phyloP scores from a whole-genome alignment of 768 basidiomycete species.

The Cystofilobasidium macerans region DNA sequence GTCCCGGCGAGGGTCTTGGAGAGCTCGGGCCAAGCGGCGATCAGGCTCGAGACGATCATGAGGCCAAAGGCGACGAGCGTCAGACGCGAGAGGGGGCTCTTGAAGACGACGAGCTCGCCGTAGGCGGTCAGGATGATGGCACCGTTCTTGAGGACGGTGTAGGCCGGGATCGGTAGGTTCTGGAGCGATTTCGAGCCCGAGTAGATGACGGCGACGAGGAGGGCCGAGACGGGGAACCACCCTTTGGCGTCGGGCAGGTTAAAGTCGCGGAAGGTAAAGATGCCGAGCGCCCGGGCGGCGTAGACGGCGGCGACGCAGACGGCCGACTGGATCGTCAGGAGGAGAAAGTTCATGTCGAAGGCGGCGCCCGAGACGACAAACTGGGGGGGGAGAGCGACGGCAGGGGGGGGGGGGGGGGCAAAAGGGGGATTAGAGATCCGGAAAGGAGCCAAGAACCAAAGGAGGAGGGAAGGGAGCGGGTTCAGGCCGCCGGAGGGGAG shows the following conservation, averaged over 20 bases:
- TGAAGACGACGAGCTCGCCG: conserved; percentile 95
- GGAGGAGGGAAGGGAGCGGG: too few relatives aligned
- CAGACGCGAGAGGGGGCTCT: conserved; percentile 70
- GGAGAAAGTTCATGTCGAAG: conserved; percentile 95
- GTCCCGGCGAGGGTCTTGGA: conserved; percentile 40
- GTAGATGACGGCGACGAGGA: conserved; percentile 90
- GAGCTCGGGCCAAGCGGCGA: conserved; percentile 95
- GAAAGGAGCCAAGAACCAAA: too few relatives aligned
- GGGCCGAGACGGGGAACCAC: conserved; percentile 90
- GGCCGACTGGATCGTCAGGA: conserved; percentile 77
- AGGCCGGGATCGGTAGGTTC: conserved; percentile 91
- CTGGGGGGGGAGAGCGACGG: conserved; percentile 94
- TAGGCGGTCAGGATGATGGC: conserved; percentile 99
- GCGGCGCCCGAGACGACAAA: conserved; percentile 85
- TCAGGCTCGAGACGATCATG: conserved; percentile 88
- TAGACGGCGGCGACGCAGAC: conserved; percentile 75
- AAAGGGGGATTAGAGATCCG: too few relatives aligned
- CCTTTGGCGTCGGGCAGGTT: conserved; percentile 69
- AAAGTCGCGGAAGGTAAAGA: conserved; percentile 77
- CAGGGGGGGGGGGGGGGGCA: conserved; percentile 74
- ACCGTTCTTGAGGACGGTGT: conserved; percentile 98
- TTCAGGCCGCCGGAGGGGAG: too few relatives aligned
- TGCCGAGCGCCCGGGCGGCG: conserved; percentile 27
- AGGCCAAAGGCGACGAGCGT: conserved; percentile 81
- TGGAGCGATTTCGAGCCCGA: conserved; percentile 96